Conservation (phyloP, 2,329 filamentous ascomycete species). For the Cercospora berteroae region DNA sequence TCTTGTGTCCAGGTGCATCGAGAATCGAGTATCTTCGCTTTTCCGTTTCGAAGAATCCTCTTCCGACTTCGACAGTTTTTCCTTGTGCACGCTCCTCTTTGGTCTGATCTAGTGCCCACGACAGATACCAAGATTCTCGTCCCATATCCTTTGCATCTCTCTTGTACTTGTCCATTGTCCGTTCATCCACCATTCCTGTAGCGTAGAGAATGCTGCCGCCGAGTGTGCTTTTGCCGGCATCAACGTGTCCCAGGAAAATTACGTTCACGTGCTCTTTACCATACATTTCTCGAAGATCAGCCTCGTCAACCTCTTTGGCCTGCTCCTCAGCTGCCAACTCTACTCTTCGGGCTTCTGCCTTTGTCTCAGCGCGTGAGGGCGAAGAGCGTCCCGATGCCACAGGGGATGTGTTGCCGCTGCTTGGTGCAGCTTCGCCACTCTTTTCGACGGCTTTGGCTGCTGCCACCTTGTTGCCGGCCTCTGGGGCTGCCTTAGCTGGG, state of each 20-base stretch:
- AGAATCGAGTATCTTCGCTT: slow-evolving; percentile 95
- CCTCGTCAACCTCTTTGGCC: slow-evolving; percentile 72
- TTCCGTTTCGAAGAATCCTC: slow-evolving; percentile 95
- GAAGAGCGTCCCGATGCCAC: slow-evolving; percentile 74
- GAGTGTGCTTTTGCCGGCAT: slow-evolving; percentile 95
- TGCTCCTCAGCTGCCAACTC: slow-evolving; percentile 84
- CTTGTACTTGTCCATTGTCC: slow-evolving; percentile 98
- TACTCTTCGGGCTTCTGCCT: slow-evolving; percentile 63
- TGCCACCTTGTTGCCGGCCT: slow-evolving; percentile 77
- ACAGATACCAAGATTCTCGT: slow-evolving; percentile 97
- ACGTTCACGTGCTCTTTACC: slow-evolving; percentile 94
- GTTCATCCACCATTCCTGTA: slow-evolving; percentile 98
- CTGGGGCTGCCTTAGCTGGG: slow-evolving; percentile 46
- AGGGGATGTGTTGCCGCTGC: slow-evolving; percentile 70
- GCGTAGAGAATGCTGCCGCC: slow-evolving; percentile 89
- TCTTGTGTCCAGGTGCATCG: slow-evolving; percentile 96
- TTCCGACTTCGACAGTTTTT: slow-evolving; percentile 95
- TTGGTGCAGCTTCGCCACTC: slow-evolving; percentile 67
- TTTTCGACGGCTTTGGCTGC: slow-evolving; percentile 91
- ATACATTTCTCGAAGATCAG: slow-evolving; percentile 90
- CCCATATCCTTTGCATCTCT: slow-evolving; percentile 93
- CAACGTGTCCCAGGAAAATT: slow-evolving; percentile 97
- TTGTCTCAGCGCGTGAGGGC: slow-evolving; percentile 55
- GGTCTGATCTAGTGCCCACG: slow-evolving; percentile 95
- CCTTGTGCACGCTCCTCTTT: slow-evolving; percentile 95